These are phyloP conservation scores for Coemansia sp. DNA, from an alignment of 192 early-diverging fungal species.

Conservation along the genomic window DNA sequence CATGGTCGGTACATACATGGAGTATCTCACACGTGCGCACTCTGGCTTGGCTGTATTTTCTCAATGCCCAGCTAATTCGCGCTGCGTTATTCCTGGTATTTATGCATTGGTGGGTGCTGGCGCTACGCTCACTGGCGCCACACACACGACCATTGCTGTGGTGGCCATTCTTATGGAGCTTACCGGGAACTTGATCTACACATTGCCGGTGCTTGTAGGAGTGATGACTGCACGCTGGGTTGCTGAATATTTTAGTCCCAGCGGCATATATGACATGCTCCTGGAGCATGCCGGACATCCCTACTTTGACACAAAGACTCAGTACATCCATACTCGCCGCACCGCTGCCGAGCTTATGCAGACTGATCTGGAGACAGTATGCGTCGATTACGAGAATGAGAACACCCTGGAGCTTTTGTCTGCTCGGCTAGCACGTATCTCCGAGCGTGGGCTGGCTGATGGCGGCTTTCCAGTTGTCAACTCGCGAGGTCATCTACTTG, in stretches of 20 bases:
- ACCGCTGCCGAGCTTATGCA: conserved; percentile 65
- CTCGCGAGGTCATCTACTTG: conserved; percentile 61
- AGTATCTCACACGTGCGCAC: conserved; percentile 49
- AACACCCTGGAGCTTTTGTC: conserved; percentile 62
- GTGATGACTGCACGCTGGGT: conserved; percentile 72
- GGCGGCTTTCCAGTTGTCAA: conserved; percentile 73
- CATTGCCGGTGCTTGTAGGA: conserved; percentile 60
- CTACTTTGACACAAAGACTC: conserved; percentile 73
- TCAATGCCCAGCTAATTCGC: conserved; percentile 45
- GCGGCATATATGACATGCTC: conserved; percentile 73
- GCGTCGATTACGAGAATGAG: conserved; percentile 59
- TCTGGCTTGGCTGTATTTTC: conserved; percentile 44
- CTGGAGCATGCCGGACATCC: conserved; percentile 72
- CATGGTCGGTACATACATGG: conserved; percentile 42
- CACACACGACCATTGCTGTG: conserved; percentile 62
- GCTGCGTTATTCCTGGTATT: conserved; percentile 69
- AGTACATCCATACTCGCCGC: conserved; percentile 65
- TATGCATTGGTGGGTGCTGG: conserved; percentile 66
- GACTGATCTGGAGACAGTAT: conserved; percentile 63
- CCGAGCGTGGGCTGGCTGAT: conserved; percentile 63
- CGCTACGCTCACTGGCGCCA: conserved; percentile 58
- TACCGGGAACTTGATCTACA: conserved; percentile 73
- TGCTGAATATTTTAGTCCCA: conserved; percentile 65
- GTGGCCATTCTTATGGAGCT: conserved; percentile 80
- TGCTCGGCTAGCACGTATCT: conserved; percentile 57